Base-by-base conservation (phyloP, 768 basidiomycete genomes). In the Termitomyces sp. region DNA sequence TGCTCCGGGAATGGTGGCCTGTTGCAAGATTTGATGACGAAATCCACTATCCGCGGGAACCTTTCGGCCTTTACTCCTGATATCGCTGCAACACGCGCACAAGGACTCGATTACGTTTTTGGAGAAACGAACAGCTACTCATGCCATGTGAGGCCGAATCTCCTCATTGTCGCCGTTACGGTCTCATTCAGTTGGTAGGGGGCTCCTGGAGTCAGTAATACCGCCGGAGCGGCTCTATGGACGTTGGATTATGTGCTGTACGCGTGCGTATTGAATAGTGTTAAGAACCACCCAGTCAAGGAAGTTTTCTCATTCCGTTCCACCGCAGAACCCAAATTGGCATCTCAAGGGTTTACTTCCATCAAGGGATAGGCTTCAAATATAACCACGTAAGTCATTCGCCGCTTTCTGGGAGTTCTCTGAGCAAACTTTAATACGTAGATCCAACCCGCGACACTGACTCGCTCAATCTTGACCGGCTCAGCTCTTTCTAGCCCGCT, bases 161-260 rank as follows among this genome's bases (percentile, higher is more conserved):
- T 26, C 24, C 35, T 9, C 8, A 6, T 22, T 15, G 19, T 44
- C 11, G 28, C 22, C 17, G 32, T 45, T 47, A 12, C 52, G 15
- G 19, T 50, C 55, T 52, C 14, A 58, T 22, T n/a, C 10, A 7
- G 5, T 28, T 14, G 7, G 38, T 41, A 77, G 71, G 77, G 79
- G 45, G 73, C 77, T 15, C 73, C 78, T 44, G 81, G 80, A 2
- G 84, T 85, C 10, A 84, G 82, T 64, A 84, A 88, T 62, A 80
- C 80, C 1, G 85, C 81, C n/a, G 87, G 85, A 14, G 84, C 85
- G 0, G 81, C 83, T 17, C 66, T 88, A 19, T 88, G 86, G 86
- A 73, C 77, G 11, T 68, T 87, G 56, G 85, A 88, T 64, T 86
- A 88, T 65, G 71, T 77, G 2, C 69, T 89, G 3, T 84, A 77